A percentile compares a stretch with the other conserved stretches of the same genome.
Conservation (phyloP, 768 basidiomycete genomes). For the Leccinellum luteum region DNA sequence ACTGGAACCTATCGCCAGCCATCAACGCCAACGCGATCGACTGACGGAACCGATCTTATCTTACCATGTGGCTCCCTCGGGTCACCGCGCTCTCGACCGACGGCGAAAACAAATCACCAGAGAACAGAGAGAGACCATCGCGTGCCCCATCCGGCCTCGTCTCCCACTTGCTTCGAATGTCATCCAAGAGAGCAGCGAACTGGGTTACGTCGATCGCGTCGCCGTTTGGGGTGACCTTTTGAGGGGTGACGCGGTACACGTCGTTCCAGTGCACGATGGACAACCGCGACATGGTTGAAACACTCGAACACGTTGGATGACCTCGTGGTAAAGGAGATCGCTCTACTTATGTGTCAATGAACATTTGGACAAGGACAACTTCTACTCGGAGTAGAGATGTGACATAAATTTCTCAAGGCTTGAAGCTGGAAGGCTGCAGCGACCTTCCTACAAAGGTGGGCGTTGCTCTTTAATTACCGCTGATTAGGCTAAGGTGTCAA, state of each 20-base stretch:
- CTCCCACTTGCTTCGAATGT: constrained; percentile 59
- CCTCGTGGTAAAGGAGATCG: background rate
- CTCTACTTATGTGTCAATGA: constrained; percentile 3
- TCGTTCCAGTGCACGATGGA: constrained; percentile 75
- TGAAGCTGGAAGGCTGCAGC: background rate
- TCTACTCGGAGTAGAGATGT: background rate
- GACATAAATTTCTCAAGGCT: background rate
- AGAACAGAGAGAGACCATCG: constrained; percentile 82
- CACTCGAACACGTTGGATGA: background rate
- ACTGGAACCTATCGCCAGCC: constrained; percentile 65
- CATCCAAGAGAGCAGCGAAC: constrained; percentile 70
- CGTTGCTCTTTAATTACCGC: background rate
- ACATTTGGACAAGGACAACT: background rate
- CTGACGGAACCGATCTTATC: constrained; percentile 6
- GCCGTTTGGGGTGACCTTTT: constrained; percentile 53
- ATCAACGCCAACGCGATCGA: background rate
- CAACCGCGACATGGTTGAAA: constrained; percentile 35
- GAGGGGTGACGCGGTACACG: constrained; percentile 77
- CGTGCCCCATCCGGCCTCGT: constrained; percentile 44
- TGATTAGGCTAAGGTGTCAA: background rate
- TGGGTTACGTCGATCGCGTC: constrained; percentile 86
- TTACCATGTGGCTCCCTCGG: constrained; percentile 87
- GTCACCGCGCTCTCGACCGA: constrained; percentile 86
- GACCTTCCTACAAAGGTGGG: background rate
- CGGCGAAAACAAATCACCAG: constrained; percentile 87